These are phyloP conservation scores for Malus asiatica DNA, from an alignment of 306 rosid species.

Conservation along the genomic window DNA sequence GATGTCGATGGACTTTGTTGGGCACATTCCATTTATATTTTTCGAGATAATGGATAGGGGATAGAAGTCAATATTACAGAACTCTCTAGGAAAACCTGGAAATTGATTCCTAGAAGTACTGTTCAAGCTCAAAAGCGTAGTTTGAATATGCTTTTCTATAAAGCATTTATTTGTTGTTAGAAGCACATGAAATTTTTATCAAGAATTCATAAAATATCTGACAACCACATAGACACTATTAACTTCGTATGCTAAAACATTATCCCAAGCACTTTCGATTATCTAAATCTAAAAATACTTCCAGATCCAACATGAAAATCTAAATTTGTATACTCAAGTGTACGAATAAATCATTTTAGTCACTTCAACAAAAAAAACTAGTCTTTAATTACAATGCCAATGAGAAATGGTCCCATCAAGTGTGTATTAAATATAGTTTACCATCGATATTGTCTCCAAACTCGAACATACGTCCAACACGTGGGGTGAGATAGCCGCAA, in stretches of 20 bases:
- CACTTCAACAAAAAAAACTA: background rate
- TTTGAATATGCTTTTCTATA: too few relatives aligned
- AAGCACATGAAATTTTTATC: background rate
- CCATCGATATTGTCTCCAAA: too few relatives aligned
- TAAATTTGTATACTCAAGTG: background rate
- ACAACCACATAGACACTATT: background rate
- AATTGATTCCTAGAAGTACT: background rate
- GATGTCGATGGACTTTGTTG: background rate
- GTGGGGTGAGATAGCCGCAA: too few relatives aligned
- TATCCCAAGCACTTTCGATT: background rate
- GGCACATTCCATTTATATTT: background rate
- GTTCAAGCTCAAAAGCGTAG: background rate
- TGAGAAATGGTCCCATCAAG: too few relatives aligned
- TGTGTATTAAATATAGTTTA: too few relatives aligned
- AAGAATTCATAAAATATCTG: too few relatives aligned
- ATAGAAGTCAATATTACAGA: conserved; percentile 5
- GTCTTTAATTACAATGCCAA: background rate
- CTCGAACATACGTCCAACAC: too few relatives aligned
- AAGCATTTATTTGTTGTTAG: too few relatives aligned
- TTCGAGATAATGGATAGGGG: background rate
- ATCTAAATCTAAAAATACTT: too few relatives aligned
- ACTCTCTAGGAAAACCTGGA: conserved; percentile 22
- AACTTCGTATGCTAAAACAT: background rate
- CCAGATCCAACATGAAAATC: too few relatives aligned
- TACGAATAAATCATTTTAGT: background rate